Conservation (phyloP, 176 grass and related monocot species). For the Triticum turgidum region DNA sequence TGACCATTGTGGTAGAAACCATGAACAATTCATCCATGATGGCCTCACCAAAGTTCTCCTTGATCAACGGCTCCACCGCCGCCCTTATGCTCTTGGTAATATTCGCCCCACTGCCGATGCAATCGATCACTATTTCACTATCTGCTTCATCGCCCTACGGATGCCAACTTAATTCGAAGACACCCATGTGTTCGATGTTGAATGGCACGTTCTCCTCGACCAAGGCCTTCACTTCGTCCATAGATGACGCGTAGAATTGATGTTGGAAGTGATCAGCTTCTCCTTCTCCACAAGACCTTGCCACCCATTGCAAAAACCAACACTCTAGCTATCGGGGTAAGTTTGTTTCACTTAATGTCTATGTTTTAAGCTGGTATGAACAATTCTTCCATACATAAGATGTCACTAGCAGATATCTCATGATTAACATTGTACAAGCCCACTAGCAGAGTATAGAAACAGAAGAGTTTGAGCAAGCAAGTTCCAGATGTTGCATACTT, state of each 20-base stretch:
- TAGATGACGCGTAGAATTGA: conserved; percentile 53
- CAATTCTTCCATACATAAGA: no score
- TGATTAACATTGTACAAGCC: no score
- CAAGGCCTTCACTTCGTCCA: conserved; percentile 44
- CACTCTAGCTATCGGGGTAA: no score
- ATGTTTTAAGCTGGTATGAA: no score
- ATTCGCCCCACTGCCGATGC: conserved; percentile 34
- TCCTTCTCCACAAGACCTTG: conserved; percentile 43
- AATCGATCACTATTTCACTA: conserved; percentile 23
- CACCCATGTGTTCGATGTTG: conserved; percentile 37
- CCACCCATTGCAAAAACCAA: no score
- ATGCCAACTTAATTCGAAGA: conserved; percentile 56
- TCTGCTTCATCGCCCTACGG: conserved; percentile 22
- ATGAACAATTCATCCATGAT: conserved; percentile 54
- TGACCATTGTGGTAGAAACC: conserved; percentile 27
- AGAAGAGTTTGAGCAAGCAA: no score
- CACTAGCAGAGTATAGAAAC: no score
- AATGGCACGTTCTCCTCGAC: conserved; percentile 32
- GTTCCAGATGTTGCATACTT: no score
- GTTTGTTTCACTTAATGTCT: no score
- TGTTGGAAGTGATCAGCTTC: conserved; percentile 59
- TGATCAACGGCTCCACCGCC: conserved; percentile 32
- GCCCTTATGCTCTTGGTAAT: conserved; percentile 34
- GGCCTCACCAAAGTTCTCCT: not conserved
- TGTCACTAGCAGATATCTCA: no score